Evolutionary conservation across 257 asterid species (phyloP).

Genomic region (Solanum tacnaense): DNA sequence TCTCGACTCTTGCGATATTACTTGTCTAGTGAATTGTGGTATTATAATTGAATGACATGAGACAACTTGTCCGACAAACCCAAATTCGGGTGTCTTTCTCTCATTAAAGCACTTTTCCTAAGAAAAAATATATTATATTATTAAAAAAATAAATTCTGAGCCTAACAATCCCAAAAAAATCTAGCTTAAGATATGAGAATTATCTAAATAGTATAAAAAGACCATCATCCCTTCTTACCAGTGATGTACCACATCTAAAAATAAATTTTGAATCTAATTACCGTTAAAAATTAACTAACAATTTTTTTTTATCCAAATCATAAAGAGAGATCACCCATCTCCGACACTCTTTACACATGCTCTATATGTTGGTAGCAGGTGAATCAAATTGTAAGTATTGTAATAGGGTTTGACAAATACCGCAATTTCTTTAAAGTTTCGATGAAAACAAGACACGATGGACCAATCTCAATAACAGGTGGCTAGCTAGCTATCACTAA

Average conservation of each 20-base stretch:
- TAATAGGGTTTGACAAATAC: not conserved
- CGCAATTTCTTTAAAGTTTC: not conserved
- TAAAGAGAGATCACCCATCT: not conserved
- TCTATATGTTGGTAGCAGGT: not conserved
- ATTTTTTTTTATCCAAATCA: not conserved
- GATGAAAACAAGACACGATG: not conserved
- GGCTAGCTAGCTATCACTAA: not conserved
- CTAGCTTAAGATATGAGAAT: not conserved
- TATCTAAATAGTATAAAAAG: not conserved
- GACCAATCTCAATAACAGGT: not conserved
- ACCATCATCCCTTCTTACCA: not conserved
- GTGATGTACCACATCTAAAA: not conserved
- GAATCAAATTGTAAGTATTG: not conserved
- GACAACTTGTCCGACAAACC: not conserved
- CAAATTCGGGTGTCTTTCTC: not conserved
- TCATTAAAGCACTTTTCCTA: not conserved
- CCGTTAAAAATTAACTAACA: not conserved
- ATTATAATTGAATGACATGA: not conserved
- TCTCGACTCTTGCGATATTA: not conserved
- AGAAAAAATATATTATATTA: not conserved
- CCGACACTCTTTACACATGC: not conserved
- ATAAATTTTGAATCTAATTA: not conserved
- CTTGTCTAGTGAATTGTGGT: not conserved
- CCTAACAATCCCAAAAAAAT: not conserved
- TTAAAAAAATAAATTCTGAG: not conserved